A percentile compares a stretch with the other conserved stretches of the same genome.
Conservation (phyloP, 2,329 filamentous ascomycete genomes). For the Ceratocystis lukuohia region DNA sequence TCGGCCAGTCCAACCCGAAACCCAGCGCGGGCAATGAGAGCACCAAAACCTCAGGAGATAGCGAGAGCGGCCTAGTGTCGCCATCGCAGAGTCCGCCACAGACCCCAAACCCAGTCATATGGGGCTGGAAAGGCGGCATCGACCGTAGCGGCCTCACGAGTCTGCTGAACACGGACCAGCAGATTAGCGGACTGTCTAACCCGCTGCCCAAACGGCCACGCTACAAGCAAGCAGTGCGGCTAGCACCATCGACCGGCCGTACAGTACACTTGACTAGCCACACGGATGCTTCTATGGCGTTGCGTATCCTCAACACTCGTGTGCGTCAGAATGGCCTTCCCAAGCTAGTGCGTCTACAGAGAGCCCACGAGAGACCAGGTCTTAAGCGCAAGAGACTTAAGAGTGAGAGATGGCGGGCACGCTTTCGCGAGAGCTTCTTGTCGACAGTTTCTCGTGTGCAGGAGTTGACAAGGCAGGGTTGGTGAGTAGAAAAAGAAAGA, state of each 20-base stretch:
- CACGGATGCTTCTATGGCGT: constrained; percentile 34
- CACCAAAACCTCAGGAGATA: background rate
- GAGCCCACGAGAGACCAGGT: constrained; percentile 61
- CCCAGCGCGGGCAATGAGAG: background rate
- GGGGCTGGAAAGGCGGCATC: constrained; percentile 20
- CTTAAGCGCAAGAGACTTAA: constrained; percentile 63
- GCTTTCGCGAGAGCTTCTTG: constrained; percentile 57
- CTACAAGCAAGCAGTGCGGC: constrained; percentile 25
- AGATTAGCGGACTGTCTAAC: constrained; percentile 17
- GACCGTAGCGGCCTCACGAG: constrained; percentile 27
- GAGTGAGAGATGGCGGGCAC: constrained; percentile 53
- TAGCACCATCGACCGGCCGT: constrained; percentile 33
- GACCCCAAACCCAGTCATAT: constrained; percentile 18
- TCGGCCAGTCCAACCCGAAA: constrained; percentile 11
- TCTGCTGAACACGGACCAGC: constrained; percentile 4
- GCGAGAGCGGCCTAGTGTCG: background rate
- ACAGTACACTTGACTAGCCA: constrained; percentile 31
- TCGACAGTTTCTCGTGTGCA: constrained; percentile 50
- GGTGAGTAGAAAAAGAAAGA: constrained; percentile 37
- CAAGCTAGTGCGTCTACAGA: constrained; percentile 43
- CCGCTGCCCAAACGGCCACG: constrained; percentile 3
- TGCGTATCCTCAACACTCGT: constrained; percentile 31
- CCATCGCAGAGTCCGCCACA: constrained; percentile 6
- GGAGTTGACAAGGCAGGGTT: constrained; percentile 63
- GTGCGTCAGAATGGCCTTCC: constrained; percentile 43